These are phyloP conservation scores for Cruciata laevipes DNA, from an alignment of 257 asterid genomes.

Conservation along the genomic window DNA sequence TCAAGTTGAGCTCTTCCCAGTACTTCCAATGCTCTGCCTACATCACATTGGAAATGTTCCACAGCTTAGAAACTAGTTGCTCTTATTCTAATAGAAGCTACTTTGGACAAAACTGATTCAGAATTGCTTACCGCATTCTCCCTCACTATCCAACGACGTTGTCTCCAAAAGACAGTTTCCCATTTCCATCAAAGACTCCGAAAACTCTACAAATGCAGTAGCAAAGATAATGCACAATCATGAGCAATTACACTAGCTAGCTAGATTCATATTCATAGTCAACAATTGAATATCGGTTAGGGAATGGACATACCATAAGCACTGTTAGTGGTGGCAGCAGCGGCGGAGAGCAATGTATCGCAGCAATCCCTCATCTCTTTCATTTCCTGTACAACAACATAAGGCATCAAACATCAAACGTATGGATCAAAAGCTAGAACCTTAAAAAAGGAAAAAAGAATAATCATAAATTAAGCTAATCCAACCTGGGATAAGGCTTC, in stretches of 20 bases:
- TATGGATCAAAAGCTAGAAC: slow-evolving; percentile 5
- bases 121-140: slow-evolving; percentile 59
- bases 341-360: slow-evolving; percentile 90
- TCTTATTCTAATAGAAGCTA: background rate
- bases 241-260: too few species aligned
- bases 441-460: slow-evolving; percentile 12
- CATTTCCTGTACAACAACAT: slow-evolving; percentile 65
- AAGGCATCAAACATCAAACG: slow-evolving; percentile 9
- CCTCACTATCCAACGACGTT: slow-evolving; percentile 54
- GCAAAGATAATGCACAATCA: background rate
- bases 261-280: too few species aligned
- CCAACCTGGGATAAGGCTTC: slow-evolving; percentile 35
- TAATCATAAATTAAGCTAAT: slow-evolving; percentile 17
- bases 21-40: slow-evolving; percentile 67
- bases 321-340: slow-evolving; percentile 91
- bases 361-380: slow-evolving; percentile 87
- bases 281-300: background rate
- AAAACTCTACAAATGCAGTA: slow-evolving; percentile 56
- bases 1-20: slow-evolving; percentile 82
- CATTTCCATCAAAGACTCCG: slow-evolving; percentile 93
- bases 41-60: slow-evolving; percentile 18
- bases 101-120: background rate
- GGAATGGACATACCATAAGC: slow-evolving; percentile 59
- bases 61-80: background rate
- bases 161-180: slow-evolving; percentile 84